Evolutionary conservation across 1,284 basidiomycete species (phyloP).

Genomic region (Puccinia hordei): DNA sequence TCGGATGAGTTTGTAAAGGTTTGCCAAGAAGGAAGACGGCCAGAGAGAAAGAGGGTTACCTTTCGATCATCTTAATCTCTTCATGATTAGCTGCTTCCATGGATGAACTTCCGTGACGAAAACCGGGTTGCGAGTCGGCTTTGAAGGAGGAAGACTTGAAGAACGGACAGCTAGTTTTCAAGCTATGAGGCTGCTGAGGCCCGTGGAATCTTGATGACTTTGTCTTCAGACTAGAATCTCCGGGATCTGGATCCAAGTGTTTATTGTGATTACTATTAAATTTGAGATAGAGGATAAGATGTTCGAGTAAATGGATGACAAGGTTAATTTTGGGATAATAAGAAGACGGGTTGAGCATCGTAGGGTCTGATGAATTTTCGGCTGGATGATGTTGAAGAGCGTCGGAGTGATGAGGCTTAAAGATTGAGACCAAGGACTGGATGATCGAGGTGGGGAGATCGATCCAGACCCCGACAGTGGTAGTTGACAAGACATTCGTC

Average conservation of each 20-base stretch:
- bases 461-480: constrained; percentile 11
- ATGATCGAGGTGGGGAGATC: neutral
- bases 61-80: constrained; percentile 3
- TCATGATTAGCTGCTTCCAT: neutral
- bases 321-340: constrained; percentile 9
- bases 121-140: neutral
- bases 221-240: neutral
- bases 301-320: constrained; percentile 33
- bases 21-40: neutral
- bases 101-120: neutral
- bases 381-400: neutral
- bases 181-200: neutral
- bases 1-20: neutral
- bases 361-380: neutral
- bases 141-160: neutral
- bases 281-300: constrained; percentile 9
- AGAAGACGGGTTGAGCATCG: neutral
- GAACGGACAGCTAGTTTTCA: neutral
- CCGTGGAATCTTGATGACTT: neutral
- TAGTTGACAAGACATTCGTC: neutral
- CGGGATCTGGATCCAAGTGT: neutral
- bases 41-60: neutral
- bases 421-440: neutral
- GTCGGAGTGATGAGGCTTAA: neutral
- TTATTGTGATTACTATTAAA: neutral